Conservation (phyloP, 2,329 filamentous ascomycete species). For the Bipolaris cookei region DNA sequence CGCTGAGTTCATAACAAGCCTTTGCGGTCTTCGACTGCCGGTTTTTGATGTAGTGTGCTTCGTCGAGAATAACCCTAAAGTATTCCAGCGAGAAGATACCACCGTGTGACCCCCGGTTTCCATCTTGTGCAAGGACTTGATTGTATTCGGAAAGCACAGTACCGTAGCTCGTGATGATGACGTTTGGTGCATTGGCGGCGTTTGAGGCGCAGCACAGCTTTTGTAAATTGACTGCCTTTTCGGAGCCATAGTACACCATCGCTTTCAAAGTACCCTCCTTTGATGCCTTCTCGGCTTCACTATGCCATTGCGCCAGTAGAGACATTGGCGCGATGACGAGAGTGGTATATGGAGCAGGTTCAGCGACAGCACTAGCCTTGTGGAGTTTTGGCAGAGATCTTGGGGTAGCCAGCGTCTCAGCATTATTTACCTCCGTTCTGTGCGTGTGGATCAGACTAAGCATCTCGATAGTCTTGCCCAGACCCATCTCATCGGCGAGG, state of each 20-base stretch:
- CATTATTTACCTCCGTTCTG: slow-evolving; percentile 60
- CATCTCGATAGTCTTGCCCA: slow-evolving; percentile 99
- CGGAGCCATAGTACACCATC: slow-evolving; percentile 89
- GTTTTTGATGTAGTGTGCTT: slow-evolving; percentile 92
- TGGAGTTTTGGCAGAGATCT: slow-evolving; percentile 69
- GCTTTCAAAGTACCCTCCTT: slow-evolving; percentile 80
- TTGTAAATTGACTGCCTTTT: slow-evolving; percentile 80
- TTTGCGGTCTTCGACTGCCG: slow-evolving; percentile 87
- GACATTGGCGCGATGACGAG: slow-evolving; percentile 98
- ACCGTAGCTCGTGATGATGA: slow-evolving; percentile 95
- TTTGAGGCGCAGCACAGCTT: slow-evolving; percentile 79
- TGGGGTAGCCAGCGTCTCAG: slow-evolving; percentile 53
- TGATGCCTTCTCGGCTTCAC: slow-evolving; percentile 90
- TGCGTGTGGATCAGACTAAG: slow-evolving; percentile 90
- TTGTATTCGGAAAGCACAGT: slow-evolving; percentile 88
- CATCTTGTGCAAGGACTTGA: slow-evolving; percentile 70
- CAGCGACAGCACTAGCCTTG: slow-evolving; percentile 62
- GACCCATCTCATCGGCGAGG: slow-evolving; percentile 94
- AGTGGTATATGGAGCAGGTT: slow-evolving; percentile 83
- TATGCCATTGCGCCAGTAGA: slow-evolving; percentile 94
- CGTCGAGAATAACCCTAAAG: slow-evolving; percentile 93
- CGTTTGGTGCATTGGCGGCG: slow-evolving; percentile 76
- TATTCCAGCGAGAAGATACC: slow-evolving; percentile 91
- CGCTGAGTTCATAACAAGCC: slow-evolving; percentile 88
- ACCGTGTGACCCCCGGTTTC: slow-evolving; percentile 67